Evolutionary conservation across 2,329 filamentous ascomycete genomes (phyloP).

Genomic region (Neonectria sp.): DNA sequence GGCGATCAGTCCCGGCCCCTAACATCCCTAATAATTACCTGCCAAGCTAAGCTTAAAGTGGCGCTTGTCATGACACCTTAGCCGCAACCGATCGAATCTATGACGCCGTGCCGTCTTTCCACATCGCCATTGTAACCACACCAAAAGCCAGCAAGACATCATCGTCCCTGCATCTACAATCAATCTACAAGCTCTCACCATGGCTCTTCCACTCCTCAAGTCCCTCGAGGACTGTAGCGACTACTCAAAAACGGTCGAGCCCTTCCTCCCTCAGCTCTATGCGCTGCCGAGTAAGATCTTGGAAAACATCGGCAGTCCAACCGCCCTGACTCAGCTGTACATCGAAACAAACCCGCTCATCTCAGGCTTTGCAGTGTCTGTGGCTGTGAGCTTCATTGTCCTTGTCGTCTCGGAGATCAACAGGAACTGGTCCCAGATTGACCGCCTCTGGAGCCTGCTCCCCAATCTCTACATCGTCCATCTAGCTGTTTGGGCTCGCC

Average conservation of each 20-base stretch:
- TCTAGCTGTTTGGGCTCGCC: constrained; percentile 85
- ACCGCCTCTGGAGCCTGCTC: constrained; percentile 91
- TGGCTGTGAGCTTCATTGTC: constrained; percentile 80
- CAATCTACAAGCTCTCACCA: constrained; percentile 51
- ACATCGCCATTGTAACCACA: constrained; percentile 5
- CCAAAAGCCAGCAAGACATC: not conserved
- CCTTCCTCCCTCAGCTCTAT: constrained; percentile 80
- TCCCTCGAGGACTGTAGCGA: constrained; percentile 82
- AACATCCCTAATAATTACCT: not conserved
- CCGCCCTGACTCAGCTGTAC: constrained; percentile 80
- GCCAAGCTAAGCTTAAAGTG: constrained; percentile 16
- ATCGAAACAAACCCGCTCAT: constrained; percentile 89
- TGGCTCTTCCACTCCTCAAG: constrained; percentile 82
- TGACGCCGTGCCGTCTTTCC: constrained; percentile 16
- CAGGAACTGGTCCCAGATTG: constrained; percentile 96
- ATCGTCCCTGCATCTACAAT: constrained; percentile 9
- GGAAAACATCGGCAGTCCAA: constrained; percentile 71
- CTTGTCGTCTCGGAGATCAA: constrained; percentile 87
- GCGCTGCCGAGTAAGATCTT: constrained; percentile 77
- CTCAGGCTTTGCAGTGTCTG: constrained; percentile 78
- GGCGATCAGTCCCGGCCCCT: constrained; percentile 20
- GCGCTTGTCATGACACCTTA: constrained; percentile 15
- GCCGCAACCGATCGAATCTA: constrained; percentile 10
- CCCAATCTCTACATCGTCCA: constrained; percentile 91
- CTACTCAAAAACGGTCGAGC: constrained; percentile 80